Conservation (phyloP, 306 rosid species). For the Calophaca sinica region DNA sequence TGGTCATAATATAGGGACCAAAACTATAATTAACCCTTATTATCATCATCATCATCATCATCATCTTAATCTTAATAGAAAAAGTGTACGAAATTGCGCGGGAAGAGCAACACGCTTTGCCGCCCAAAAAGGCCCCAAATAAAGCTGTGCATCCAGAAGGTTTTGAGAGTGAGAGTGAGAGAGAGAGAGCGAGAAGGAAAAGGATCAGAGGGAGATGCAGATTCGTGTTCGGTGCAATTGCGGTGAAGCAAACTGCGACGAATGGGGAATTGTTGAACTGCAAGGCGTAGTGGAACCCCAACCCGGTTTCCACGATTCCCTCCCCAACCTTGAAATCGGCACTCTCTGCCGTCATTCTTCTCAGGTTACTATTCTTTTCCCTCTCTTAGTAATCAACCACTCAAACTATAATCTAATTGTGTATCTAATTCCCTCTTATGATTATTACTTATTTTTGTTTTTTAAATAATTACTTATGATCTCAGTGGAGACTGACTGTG, state of each 20-base stretch:
- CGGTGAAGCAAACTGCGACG: slow-evolving; percentile 66
- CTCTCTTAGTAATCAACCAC: too few species aligned
- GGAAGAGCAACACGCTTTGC: background rate
- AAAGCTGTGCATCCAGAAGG: background rate
- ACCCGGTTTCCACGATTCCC: slow-evolving; percentile 61
- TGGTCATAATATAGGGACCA: too few species aligned
- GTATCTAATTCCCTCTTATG: too few species aligned
- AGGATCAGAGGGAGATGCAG: slow-evolving; percentile 52
- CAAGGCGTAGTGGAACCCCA: slow-evolving; percentile 81
- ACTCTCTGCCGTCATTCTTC: slow-evolving; percentile 81
- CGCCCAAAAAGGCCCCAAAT: background rate
- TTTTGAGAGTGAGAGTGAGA: background rate
- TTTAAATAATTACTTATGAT: background rate
- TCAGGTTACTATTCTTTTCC: slow-evolving; percentile 49
- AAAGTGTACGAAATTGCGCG: slow-evolving; percentile 11
- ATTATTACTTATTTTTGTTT: too few species aligned
- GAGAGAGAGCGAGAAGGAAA: background rate
- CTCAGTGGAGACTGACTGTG: background rate
- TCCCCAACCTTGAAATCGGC: slow-evolving; percentile 73
- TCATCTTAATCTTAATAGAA: too few species aligned
- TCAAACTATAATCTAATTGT: too few species aligned
- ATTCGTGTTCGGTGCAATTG: slow-evolving; percentile 73
- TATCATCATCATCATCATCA: too few species aligned
- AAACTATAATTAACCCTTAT: too few species aligned
- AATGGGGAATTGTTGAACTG: slow-evolving; percentile 82